A percentile compares a stretch with the other conserved stretches of the same genome.
These are phyloP conservation scores for Heliamphora exappendiculata DNA, from an alignment of 148 eudicot species.

Conservation along the genomic window DNA sequence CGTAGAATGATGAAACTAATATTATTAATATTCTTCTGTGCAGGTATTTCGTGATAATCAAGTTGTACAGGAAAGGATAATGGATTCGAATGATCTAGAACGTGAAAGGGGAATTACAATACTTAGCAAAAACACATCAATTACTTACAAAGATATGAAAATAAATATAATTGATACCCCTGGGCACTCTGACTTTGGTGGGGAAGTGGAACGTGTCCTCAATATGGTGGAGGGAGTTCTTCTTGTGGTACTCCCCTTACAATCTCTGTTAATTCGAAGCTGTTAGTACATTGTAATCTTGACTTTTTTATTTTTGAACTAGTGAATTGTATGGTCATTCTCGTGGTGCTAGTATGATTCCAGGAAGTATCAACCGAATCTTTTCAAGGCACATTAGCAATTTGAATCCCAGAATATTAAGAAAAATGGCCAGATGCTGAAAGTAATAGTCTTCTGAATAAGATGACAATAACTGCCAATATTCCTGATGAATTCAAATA, in stretches of 20 bases:
- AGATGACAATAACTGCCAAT: not conserved
- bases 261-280: slow-evolving; percentile 4
- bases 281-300: not conserved
- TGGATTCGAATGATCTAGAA: slow-evolving; percentile 98
- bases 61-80: slow-evolving; percentile 82
- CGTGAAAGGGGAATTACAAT: slow-evolving; percentile 99
- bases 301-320: too few species aligned
- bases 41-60: slow-evolving; percentile 99
- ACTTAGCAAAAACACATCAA: slow-evolving; percentile 93
- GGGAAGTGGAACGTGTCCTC: slow-evolving; percentile 97
- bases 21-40: slow-evolving; percentile 9
- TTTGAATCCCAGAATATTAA: not conserved
- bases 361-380: not conserved
- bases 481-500: not conserved
- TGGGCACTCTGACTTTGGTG: slow-evolving; percentile 99
- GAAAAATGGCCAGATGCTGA: not conserved
- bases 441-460: not conserved
- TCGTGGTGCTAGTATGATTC: not conserved
- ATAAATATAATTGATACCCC: slow-evolving; percentile 97
- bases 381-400: not conserved
- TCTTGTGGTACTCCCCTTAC: slow-evolving; percentile 57
- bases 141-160: slow-evolving; percentile 76
- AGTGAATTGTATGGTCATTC: too few species aligned
- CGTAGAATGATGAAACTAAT: not conserved
- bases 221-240: slow-evolving; percentile 99